Evolutionary conservation across 345 rosid genomes (phyloP), one percentile per base, ranked within the genome.

Genomic region (Durio zibethinus): DNA sequence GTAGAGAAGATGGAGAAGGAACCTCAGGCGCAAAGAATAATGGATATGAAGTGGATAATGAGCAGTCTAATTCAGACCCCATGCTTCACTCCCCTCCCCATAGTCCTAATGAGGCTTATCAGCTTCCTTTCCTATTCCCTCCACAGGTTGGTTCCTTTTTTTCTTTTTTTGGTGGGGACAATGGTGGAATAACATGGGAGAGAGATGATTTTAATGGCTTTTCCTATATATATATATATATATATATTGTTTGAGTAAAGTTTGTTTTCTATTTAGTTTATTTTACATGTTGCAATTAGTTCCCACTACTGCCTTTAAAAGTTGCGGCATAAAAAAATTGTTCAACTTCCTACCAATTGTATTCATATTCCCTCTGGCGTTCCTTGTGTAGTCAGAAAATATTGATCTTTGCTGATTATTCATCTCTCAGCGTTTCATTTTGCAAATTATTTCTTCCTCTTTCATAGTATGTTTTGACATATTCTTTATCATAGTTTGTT

Each of bases 1-100:
- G 87, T 25, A 84, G 83, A 83, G 73, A 61, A 73, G 89, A 80
- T 80, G 92, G 81, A 73, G 90, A 82, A 80, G 85, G 88, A 23
- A 23, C 69, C 18, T 82, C 87, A 40, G 85, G 83, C 56, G 80
- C 45, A 52, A 68, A 79, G 63, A 68, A 27, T 21, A 52, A 69
- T 29, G 83, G 52, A 81, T n/a, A 73, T 42, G 83, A 63, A 74
- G 87, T 78, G 70, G 77, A 72, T 57, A 76, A 14, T 57, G 83
- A 84, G 56, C 83, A 77, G 73, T 63, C 53, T 54, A 73, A 62
- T 54, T 35, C 65, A 56, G 82, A 79, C 71, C 74, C 83, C 82
- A 82, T 82, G 88, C 40, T 80, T 74, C 79, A 80, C 70, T 82
- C 83, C 48, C 82, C 80, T 83, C 76, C 82, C 14, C 68, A 7